Conservation (phyloP, 495 filamentous ascomycete species). For the Podospora pseudopauciseta region DNA sequence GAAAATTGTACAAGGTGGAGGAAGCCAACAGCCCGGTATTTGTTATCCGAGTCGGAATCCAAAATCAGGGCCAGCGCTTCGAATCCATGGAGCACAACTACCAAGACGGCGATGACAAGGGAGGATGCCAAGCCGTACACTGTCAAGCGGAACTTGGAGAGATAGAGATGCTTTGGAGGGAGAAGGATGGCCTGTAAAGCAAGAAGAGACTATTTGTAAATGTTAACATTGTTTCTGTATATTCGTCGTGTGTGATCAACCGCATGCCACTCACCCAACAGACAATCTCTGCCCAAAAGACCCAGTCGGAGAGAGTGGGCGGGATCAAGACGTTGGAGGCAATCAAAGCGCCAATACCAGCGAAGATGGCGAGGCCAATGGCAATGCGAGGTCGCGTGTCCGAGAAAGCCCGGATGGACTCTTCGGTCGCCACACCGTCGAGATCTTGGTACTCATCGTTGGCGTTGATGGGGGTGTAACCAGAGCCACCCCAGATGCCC, state of each 20-base stretch:
- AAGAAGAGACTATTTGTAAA: constrained; percentile 19
- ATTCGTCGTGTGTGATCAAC: not conserved
- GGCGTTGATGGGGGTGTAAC: constrained; percentile 7
- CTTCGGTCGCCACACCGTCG: constrained; percentile 52
- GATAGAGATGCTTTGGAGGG: constrained; percentile 22
- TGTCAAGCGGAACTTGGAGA: constrained; percentile 32
- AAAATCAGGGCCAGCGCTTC: constrained; percentile 15
- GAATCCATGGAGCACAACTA: constrained; percentile 28
- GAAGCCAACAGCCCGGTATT: not conserved
- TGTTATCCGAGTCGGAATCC: not conserved
- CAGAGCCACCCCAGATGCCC: not conserved
- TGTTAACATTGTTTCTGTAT: constrained; percentile 1
- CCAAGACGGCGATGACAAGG: constrained; percentile 23
- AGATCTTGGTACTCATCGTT: constrained; percentile 44
- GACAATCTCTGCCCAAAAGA: constrained; percentile 25
- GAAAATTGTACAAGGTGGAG: constrained; percentile 28
- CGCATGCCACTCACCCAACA: constrained; percentile 33
- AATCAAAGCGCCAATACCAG: constrained; percentile 38
- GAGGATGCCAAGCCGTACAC: constrained; percentile 34
- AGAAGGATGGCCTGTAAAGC: constrained; percentile 31
- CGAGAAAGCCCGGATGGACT: constrained; percentile 44
- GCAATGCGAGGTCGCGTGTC: constrained; percentile 37
- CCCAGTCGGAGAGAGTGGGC: constrained; percentile 4
- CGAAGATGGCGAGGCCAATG: constrained; percentile 29
- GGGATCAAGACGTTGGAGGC: constrained; percentile 18